Conservation (phyloP, 148 eudicot species). For the Drosera capensis region DNA sequence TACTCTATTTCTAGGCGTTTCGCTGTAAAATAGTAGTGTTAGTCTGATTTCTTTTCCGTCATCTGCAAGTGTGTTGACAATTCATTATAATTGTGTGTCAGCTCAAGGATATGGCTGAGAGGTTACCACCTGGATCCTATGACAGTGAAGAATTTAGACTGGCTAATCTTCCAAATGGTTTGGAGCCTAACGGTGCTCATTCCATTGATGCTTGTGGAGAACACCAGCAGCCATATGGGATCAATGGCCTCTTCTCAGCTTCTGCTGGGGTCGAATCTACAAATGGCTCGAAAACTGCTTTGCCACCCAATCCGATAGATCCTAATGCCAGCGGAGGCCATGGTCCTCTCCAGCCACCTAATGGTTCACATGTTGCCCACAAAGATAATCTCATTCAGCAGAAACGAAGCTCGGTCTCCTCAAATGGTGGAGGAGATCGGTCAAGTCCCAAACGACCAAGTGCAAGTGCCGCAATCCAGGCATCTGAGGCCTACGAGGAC, state of each 20-base stretch:
- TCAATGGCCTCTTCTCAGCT: conserved; percentile 15
- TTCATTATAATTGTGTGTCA: conserved; percentile 7
- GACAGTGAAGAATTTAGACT: conserved; percentile 34
- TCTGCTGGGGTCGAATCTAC: conserved; percentile 16
- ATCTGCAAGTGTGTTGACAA: neutral
- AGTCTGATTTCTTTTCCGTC: neutral
- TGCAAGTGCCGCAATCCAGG: conserved; percentile 22
- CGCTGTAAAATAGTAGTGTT: no score
- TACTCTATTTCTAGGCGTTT: no score
- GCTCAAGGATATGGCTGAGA: conserved; percentile 95
- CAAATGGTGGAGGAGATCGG: conserved; percentile 27
- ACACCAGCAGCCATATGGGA: conserved; percentile 15
- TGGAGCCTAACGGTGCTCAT: conserved; percentile 49
- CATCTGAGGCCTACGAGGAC: conserved; percentile 33
- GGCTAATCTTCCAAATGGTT: conserved; percentile 38
- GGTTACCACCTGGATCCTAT: conserved; percentile 70
- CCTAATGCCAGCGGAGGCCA: conserved; percentile 21
- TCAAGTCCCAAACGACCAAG: conserved; percentile 16
- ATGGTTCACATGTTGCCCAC: conserved; percentile 13
- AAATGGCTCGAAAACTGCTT: no score
- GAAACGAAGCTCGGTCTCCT: conserved; percentile 14
- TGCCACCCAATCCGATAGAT: no score
- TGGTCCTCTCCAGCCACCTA: conserved; percentile 22
- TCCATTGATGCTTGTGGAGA: conserved; percentile 35
- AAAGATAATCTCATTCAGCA: conserved; percentile 19